A percentile compares a stretch with the other conserved stretches of the same genome.
Conservation (phyloP, 768 basidiomycete genomes). For the Mycena olivaceomarginata region DNA sequence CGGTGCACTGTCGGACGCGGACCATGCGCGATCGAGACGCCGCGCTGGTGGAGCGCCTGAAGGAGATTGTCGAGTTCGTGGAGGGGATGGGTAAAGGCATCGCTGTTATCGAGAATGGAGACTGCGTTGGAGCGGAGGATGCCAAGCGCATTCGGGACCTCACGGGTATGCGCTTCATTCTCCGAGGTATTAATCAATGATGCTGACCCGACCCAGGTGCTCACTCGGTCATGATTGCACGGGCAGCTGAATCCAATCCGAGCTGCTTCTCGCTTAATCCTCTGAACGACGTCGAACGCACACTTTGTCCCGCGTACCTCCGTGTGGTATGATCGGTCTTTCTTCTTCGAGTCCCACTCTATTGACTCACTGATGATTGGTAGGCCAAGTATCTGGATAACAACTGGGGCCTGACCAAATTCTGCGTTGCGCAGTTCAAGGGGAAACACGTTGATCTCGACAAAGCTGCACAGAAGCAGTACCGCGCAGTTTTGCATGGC, state of each 20-base stretch:
- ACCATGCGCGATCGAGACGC: slow-evolving; percentile 91
- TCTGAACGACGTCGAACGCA: slow-evolving; percentile 79
- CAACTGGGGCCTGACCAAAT: slow-evolving; percentile 91
- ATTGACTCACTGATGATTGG: slow-evolving; percentile 27
- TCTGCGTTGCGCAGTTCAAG: slow-evolving; percentile 90
- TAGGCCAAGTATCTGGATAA: slow-evolving; percentile 87
- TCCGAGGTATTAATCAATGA: not conserved
- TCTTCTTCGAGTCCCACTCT: not conserved
- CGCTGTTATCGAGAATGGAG: slow-evolving; percentile 96
- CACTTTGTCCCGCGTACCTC: slow-evolving; percentile 83
- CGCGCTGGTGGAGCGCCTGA: slow-evolving; percentile 86
- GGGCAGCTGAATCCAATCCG: slow-evolving; percentile 95
- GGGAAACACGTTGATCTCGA: slow-evolving; percentile 73
- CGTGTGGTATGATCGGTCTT: slow-evolving; percentile 71
- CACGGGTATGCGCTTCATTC: slow-evolving; percentile 74
- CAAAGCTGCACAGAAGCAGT: slow-evolving; percentile 75
- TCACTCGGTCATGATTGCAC: slow-evolving; percentile 96
- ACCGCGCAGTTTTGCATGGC: slow-evolving; percentile 71
- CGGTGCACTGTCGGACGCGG: slow-evolving; percentile 96
- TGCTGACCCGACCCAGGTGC: slow-evolving; percentile 70
- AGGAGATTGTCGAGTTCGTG: slow-evolving; percentile 92
- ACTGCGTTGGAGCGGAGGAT: slow-evolving; percentile 88
- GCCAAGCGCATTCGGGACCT: slow-evolving; percentile 82
- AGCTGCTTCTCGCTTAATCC: slow-evolving; percentile 87
- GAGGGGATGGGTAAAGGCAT: slow-evolving; percentile 82